Conservation (phyloP, 179 eudicot genomes). For the Carnegiea gigantea region DNA sequence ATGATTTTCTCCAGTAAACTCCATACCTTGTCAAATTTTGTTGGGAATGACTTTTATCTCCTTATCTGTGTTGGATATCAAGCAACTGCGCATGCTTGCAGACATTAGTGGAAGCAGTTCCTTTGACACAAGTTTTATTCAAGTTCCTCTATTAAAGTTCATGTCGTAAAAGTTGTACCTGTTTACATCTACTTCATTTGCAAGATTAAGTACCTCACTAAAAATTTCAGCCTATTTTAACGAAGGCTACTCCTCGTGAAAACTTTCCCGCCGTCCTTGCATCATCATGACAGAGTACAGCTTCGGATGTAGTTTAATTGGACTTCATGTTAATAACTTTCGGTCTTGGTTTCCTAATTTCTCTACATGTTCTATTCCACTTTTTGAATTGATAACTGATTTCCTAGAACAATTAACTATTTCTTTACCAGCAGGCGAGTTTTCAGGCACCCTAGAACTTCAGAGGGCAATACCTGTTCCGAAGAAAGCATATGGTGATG, state of each 20-base stretch:
- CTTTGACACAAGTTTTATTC: background rate
- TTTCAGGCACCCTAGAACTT: conserved; percentile 78
- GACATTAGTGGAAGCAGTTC: background rate
- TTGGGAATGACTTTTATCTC: background rate
- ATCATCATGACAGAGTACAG: background rate
- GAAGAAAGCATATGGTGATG: conserved; percentile 84
- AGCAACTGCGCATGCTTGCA: background rate
- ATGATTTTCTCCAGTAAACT: background rate
- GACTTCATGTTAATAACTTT: background rate
- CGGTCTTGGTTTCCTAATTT: background rate
- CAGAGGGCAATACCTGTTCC: conserved; percentile 68
- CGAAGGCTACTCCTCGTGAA: background rate
- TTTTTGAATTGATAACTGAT: background rate
- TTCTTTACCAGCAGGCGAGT: conserved; percentile 50
- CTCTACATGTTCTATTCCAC: background rate
- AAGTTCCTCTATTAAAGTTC: background rate
- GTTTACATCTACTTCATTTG: background rate
- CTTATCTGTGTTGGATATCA: background rate
- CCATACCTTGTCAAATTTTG: background rate
- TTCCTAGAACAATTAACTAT: background rate
- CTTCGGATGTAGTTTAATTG: background rate
- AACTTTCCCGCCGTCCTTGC: background rate
- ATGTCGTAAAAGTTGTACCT: background rate
- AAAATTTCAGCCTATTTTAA: background rate
- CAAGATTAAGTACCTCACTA: background rate